These are phyloP conservation scores for Trichoderma reesei DNA, from an alignment of 495 filamentous ascomycete species.

Conservation along the genomic window DNA sequence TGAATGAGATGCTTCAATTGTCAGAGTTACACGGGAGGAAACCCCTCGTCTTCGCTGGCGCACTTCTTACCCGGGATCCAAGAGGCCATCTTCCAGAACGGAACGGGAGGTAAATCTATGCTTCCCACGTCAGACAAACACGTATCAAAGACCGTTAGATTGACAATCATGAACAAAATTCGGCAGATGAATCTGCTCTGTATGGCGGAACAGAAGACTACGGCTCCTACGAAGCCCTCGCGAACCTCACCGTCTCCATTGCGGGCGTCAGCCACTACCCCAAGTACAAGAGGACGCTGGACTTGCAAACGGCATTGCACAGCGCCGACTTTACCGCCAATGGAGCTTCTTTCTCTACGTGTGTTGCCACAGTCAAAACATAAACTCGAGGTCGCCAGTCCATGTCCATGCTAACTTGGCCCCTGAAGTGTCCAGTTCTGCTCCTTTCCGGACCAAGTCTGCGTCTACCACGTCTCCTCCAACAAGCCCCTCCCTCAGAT, in stretches of 20 bases:
- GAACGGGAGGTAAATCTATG: constrained; percentile 23
- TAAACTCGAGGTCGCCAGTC: not conserved
- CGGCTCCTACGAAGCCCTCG: constrained; percentile 34
- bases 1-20: not conserved
- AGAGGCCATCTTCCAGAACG: constrained; percentile 35
- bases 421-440: constrained; percentile 21
- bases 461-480: constrained; percentile 32
- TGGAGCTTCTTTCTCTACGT: constrained; percentile 19
- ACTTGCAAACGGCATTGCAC: constrained; percentile 32
- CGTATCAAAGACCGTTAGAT: too few relatives aligned
- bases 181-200: constrained; percentile 23
- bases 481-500: constrained; percentile 24
- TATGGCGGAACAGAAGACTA: constrained; percentile 30
- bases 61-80: constrained; percentile 30
- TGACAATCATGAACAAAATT: not conserved
- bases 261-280: constrained; percentile 17
- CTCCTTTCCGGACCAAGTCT: constrained; percentile 38
- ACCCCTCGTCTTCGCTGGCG: constrained; percentile 26
- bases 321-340: constrained; percentile 19
- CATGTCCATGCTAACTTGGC: not conserved
- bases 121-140: too few relatives aligned
- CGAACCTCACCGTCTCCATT: constrained; percentile 33
- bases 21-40: constrained; percentile 33
- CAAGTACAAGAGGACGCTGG: constrained; percentile 31
- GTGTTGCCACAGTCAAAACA: not conserved